Evolutionary conservation across 1,284 basidiomycete species (phyloP).

Genomic region (Entoloma clypeatum): DNA sequence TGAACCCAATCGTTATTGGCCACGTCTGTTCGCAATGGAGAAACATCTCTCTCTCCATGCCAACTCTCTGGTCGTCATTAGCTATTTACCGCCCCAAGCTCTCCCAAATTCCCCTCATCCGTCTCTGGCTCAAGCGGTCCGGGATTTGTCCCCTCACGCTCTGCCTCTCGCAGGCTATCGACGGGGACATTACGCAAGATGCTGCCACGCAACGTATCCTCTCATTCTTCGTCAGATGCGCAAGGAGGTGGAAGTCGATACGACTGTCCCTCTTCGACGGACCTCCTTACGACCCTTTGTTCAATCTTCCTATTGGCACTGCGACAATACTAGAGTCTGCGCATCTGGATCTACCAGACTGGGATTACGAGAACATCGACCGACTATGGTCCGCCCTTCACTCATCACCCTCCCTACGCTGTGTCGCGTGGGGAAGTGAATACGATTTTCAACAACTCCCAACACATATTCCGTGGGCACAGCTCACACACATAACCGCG

Average conservation of each 20-base stretch:
- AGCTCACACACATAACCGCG: constrained; percentile 11
- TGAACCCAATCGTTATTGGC: constrained; percentile 9
- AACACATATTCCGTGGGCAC: constrained; percentile 7
- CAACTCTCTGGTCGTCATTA: constrained; percentile 16
- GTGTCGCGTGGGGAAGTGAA: constrained; percentile 6
- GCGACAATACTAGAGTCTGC: constrained; percentile 2
- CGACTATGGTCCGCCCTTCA: constrained; percentile 5
- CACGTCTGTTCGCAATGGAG: constrained; percentile 16
- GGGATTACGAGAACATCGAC: not conserved
- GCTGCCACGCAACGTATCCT: constrained; percentile 2
- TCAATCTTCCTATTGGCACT: not conserved
- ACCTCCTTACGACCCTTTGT: constrained; percentile 1
- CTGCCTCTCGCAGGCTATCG: constrained; percentile 1
- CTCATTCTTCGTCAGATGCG: not conserved
- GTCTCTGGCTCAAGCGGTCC: constrained; percentile 14
- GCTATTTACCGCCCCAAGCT: constrained; percentile 11
- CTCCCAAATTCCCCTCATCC: constrained; percentile 8
- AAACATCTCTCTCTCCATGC: not conserved
- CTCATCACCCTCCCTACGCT: not conserved
- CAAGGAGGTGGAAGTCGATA: constrained; percentile 3
- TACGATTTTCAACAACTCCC: not conserved
- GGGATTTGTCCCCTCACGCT: constrained; percentile 5
- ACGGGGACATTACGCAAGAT: not conserved
- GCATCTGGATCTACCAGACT: constrained; percentile 2
- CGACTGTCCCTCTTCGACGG: not conserved